Base-by-base conservation (phyloP, 352 stramenopile species). In the Globisporangium lucens region DNA sequence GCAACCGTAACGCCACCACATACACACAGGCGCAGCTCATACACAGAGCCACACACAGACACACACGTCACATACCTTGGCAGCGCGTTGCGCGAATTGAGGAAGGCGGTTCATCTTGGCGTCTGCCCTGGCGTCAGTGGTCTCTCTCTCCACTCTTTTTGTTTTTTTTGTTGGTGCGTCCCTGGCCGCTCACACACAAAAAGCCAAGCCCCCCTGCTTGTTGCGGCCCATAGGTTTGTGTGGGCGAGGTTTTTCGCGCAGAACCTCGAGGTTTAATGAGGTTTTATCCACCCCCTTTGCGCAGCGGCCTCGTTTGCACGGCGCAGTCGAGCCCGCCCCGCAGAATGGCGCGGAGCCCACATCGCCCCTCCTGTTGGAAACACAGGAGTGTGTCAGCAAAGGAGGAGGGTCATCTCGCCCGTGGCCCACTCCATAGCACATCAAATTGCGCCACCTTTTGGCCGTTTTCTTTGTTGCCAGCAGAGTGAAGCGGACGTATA, bases 51-150 rank as follows among this genome's bases (percentile, higher is more conserved):
- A 47, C 20, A 38, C 17, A 22, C 47, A 68, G 17, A 43, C 56
- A 33, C 30, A 67, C 7, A 24, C 12, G 9, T 49, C 12, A 74
- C 79, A 53, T 52, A 93, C 84, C 84, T 93, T 90, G 69, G 84
- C 82, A 72, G 78, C 84, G 67, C 83, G 79, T 75, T 93, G 82
- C 70, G 85, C 73, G 73, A 93, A 76, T 71, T 82, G 80, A 65
- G 80, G 76, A 70, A 85, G 70, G 75, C 84, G 82, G 75, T 93
- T 90, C 79, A 93, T 87, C 75, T 75, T 89, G 56, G 77, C 85
- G 69, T 47, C 46, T 56, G 56, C 55, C 38, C 38, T 46, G 38
- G 13, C 17, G 17, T n/a, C 17, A 5, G 17, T 27, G 55, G 51
- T 24, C 43, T 51, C 43, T 51, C 43, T 62, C 74, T 74, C 69